These are phyloP conservation scores for Luzula sylvatica DNA, from an alignment of 176 grass and related monocot species.

Conservation along the genomic window DNA sequence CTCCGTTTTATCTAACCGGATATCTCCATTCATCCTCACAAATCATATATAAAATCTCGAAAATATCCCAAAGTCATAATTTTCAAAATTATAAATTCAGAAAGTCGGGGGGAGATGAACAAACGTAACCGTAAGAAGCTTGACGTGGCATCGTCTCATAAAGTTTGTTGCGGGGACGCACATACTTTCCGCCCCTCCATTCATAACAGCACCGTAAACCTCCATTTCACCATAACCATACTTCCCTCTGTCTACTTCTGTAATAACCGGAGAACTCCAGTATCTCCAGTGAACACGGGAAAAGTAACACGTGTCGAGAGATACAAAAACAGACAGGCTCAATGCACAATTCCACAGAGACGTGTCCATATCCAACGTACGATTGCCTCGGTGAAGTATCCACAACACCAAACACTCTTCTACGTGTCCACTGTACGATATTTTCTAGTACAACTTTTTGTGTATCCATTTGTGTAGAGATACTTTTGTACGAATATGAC, in stretches of 20 bases:
- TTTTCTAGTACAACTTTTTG: no score
- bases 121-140: neutral
- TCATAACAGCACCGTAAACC: neutral
- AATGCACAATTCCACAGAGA: neutral
- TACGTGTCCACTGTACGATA: no score
- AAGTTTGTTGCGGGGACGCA: slow-evolving; percentile 1
- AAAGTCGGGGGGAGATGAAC: neutral
- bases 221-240: neutral
- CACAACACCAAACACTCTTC: no score
- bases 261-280: neutral
- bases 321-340: neutral
- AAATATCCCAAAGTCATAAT: no score
- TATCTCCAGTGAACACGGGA: neutral
- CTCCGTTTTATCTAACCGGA: neutral
- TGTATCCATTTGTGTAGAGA: no score
- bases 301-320: neutral
- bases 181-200: neutral
- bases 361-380: neutral
- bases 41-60: no score
- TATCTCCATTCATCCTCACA: no score
- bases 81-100: no score
- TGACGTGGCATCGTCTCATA: neutral
- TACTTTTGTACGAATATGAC: no score
- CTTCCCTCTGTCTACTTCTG: no score
- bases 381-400: no score